phyloP scores from a whole-genome alignment of 306 rosid species.

The Trifolium dubium region DNA sequence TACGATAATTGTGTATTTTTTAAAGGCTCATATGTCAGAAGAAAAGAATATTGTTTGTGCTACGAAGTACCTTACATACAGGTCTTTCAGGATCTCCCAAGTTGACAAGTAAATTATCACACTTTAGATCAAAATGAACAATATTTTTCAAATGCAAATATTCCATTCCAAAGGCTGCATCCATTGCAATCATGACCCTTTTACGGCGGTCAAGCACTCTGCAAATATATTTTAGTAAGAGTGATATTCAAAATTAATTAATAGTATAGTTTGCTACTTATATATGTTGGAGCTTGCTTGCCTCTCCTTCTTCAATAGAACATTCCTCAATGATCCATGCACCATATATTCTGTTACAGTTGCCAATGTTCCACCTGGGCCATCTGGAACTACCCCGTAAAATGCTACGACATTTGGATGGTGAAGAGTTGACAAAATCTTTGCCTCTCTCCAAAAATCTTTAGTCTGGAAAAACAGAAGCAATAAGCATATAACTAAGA shows the following conservation, averaged over 20 bases:
- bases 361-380: conserved; percentile 84
- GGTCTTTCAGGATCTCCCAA: conserved; percentile 90
- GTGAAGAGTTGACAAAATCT: conserved; percentile 90
- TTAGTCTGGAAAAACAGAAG: conserved; percentile 57
- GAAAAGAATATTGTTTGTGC: conserved; percentile 18
- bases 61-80: conserved; percentile 79
- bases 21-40: neutral
- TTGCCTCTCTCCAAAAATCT: conserved; percentile 98
- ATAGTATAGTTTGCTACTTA: conserved; percentile 20
- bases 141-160: conserved; percentile 90
- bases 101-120: conserved; percentile 95
- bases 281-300: conserved; percentile 38
- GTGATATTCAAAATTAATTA: conserved; percentile 25
- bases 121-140: conserved; percentile 94
- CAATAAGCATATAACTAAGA: conserved; percentile 22
- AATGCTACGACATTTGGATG: conserved; percentile 98
- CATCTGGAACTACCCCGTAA: conserved; percentile 92
- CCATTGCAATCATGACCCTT: conserved; percentile 83
- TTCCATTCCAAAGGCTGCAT: conserved; percentile 98
- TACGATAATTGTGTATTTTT: neutral
- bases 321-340: conserved; percentile 92
- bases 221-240: conserved; percentile 46
- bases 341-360: conserved; percentile 94
- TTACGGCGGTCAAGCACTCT: conserved; percentile 91
- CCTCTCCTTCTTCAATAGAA: conserved; percentile 75